phyloP scores from a whole-genome alignment of 2,329 filamentous ascomycete species.

The Ascochyta koolunga region DNA sequence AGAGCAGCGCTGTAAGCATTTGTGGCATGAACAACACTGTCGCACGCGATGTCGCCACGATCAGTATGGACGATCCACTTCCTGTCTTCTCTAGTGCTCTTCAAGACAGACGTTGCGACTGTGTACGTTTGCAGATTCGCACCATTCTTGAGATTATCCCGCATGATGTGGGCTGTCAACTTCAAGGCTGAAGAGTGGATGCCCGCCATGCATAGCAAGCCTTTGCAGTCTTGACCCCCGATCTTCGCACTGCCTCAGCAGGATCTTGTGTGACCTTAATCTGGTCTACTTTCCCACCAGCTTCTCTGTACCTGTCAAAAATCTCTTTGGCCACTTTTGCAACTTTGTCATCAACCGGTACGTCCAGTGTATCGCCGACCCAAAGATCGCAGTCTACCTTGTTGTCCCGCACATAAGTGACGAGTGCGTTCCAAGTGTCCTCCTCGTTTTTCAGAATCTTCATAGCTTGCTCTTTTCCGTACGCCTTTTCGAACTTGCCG shows the following conservation, averaged over 20 bases:
- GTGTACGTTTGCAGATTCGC: slow-evolving; percentile 34
- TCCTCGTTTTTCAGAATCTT: slow-evolving; percentile 37
- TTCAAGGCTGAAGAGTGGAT: slow-evolving; percentile 39
- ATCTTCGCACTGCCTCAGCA: slow-evolving; percentile 19
- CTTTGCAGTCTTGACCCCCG: slow-evolving; percentile 28
- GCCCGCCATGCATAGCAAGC: slow-evolving; percentile 34
- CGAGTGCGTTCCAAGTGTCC: slow-evolving; percentile 30
- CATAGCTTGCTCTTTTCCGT: slow-evolving; percentile 32
- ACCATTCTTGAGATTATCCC: slow-evolving; percentile 23
- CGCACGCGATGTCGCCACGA: slow-evolving; percentile 26
- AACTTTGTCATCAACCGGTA: slow-evolving; percentile 32
- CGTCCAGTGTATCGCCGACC: slow-evolving; percentile 36
- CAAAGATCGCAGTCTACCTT: slow-evolving; percentile 37
- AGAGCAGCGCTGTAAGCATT: slow-evolving; percentile 37
- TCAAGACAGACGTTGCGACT: slow-evolving; percentile 17
- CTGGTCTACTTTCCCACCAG: slow-evolving; percentile 31
- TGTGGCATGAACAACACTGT: slow-evolving; percentile 31
- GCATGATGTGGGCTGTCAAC: slow-evolving; percentile 36
- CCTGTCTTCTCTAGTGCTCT: neutral
- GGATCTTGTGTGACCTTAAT: slow-evolving; percentile 30
- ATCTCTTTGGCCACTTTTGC: slow-evolving; percentile 25
- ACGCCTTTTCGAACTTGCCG: slow-evolving; percentile 34
- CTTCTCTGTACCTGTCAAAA: slow-evolving; percentile 26
- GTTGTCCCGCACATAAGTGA: slow-evolving; percentile 27
- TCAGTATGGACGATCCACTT: slow-evolving; percentile 30